Evolutionary conservation across 352 stramenopile species (phyloP), one percentile per base, ranked within the genome.

Genomic region (Phytophthora chlamydospora): DNA sequence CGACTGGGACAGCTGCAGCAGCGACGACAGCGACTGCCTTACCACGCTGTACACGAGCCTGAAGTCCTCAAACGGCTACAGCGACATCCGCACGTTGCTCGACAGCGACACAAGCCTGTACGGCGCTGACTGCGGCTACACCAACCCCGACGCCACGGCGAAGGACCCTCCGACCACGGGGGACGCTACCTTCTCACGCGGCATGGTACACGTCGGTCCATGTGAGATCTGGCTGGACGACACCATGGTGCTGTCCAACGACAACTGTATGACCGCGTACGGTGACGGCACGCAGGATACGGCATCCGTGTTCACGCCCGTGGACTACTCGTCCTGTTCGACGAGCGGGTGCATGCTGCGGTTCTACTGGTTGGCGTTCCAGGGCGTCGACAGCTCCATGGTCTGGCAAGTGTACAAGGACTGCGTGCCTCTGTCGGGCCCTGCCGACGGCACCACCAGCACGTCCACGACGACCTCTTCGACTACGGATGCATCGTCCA

Each of bases 391-490:
- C 21, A 58, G 67, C 38, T 13, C 51, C 40, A 60, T 64, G 3
- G 56, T 71, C 19, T 78, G 69, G 65, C 69, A 78, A 32, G 60
- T 75, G 8, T 78, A 78, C 65, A 78, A 75, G 67, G 51, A 75
- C 46, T 75, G 67, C 16, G 62, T 75, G 12, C 67, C 67, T 16
- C 67, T 75, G 36, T 61, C 59, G 31, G 67, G 66, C 2, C 55
- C 62, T 9, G 62, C 52, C 21, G 41, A 43, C 9, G 38, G 57
- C 17, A n/a, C n/a, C n/a, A n/a, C n/a, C n/a, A n/a, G n/a, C n/a
- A n/a, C n/a, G n/a, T n/a, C n/a, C n/a, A n/a, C n/a, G n/a, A n/a
- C n/a, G n/a, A n/a, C n/a, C n/a, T n/a, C n/a, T n/a, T n/a, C n/a
- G n/a, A n/a, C n/a, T n/a, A n/a, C n/a, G n/a, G n/a, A n/a, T n/a